These are phyloP conservation scores for Graphiopsis chlorocephala DNA, from an alignment of 2,329 filamentous ascomycete genomes.

Conservation along the genomic window DNA sequence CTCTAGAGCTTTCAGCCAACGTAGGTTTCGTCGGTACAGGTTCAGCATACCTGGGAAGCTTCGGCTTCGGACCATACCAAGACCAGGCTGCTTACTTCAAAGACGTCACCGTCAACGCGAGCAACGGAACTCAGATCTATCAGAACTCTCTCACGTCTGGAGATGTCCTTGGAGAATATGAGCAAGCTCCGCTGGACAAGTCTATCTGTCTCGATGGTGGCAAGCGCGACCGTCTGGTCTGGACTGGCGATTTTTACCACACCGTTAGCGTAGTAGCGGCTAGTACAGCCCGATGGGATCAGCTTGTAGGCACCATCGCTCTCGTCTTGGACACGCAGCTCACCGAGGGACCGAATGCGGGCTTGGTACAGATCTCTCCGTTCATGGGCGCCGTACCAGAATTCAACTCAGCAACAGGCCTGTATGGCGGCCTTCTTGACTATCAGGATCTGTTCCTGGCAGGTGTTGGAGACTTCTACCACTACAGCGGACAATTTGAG, in stretches of 20 bases:
- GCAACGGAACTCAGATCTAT: constrained; percentile 36
- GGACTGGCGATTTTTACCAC: constrained; percentile 45
- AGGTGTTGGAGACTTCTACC: constrained; percentile 31
- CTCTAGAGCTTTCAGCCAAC: constrained; percentile 14
- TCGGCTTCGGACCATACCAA: constrained; percentile 43
- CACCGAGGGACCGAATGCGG: constrained; percentile 8
- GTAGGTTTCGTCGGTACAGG: not conserved
- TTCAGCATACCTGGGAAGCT: constrained; percentile 29
- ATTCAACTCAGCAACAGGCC: constrained; percentile 10
- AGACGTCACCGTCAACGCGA: constrained; percentile 34
- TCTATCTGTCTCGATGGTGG: constrained; percentile 43
- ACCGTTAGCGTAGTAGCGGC: constrained; percentile 38
- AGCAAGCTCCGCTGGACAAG: constrained; percentile 33
- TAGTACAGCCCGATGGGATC: constrained; percentile 38
- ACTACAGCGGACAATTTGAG: constrained; percentile 23
- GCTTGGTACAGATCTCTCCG: constrained; percentile 19
- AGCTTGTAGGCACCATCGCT: constrained; percentile 36
- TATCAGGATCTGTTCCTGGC: constrained; percentile 35
- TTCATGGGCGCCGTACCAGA: constrained; percentile 19
- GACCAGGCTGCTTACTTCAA: constrained; percentile 40
- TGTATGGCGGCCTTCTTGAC: constrained; percentile 26
- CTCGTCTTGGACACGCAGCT: constrained; percentile 31
- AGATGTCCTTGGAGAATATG: constrained; percentile 38
- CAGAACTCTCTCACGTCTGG: constrained; percentile 29
- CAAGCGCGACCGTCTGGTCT: constrained; percentile 43